Base-by-base conservation (phyloP, 179 eudicot genomes). In the Amaranthus tricolor region DNA sequence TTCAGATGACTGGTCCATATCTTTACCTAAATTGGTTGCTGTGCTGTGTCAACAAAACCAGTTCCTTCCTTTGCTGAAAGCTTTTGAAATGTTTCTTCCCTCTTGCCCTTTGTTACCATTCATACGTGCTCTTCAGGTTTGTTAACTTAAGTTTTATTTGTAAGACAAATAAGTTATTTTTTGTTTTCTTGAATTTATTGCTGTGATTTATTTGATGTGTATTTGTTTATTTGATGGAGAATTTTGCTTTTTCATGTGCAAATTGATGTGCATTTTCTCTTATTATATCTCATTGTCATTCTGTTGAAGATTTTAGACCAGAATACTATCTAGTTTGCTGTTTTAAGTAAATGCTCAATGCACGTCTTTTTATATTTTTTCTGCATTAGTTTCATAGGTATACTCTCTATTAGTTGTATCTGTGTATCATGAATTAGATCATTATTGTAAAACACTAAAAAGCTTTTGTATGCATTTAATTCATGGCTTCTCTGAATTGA, bases 11-110 rank as follows among this genome's bases (percentile, higher is more conserved):
- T 90, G 87, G 82, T 78, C 82, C 61, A 80, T 74, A 75, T 84
- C 91, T 77, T 87, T 92, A 86, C 88, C 94, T 5, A 87, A 85
- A 81, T 87, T 92, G 91, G 91, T 94, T 79, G 89, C 97, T 15
- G 83, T 94, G 67, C 94, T 94, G 55, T 92, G 97, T 79, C 93
- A 88, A 82, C 97, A 89, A 73, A 91, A 76, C 73, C 88, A 92
- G 56, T 94, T 92, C 80, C 89, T 87, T 79, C 97, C 98, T 60
- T 79, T 94, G 83, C 87, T 92, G 70, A 87, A 89, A 86, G 94
- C 98, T 65, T 94, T 94, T 80, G 97, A 94, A 77, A 92, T 94
- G 89, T 94, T 94, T 84, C 96, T 94, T 68, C 98, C 98, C 51
- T 94, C 97, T 43, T 92, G 94, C 80, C 87, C 93, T 49, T 90